Conservation (phyloP, 345 rosid genomes). For the Pelargonium nanum region DNA sequence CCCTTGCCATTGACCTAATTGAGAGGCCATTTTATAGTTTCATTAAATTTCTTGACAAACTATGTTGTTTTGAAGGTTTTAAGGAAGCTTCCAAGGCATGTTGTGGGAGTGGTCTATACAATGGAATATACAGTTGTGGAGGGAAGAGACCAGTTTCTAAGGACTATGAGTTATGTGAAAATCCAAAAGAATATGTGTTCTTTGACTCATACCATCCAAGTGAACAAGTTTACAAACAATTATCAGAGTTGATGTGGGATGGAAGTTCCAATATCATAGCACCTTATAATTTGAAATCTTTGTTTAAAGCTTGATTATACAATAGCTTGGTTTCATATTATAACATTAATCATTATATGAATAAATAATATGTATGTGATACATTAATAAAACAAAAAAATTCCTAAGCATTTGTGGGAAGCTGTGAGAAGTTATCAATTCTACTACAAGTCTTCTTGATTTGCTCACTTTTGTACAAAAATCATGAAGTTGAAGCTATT, state of each 20-base stretch:
- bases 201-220: constrained; percentile 8
- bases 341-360: too few species aligned
- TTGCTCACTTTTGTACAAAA: too few species aligned
- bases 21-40: background rate
- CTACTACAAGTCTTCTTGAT: too few species aligned
- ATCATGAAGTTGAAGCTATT: too few species aligned
- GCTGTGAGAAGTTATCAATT: too few species aligned
- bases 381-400: too few species aligned
- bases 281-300: constrained; percentile 8
- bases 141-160: background rate
- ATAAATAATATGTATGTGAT: too few species aligned
- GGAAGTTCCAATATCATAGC: background rate
- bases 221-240: background rate
- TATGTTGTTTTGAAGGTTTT: background rate
- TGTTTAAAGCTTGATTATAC: constrained; percentile 1
- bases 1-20: too few species aligned
- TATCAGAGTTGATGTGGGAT: constrained; percentile 1
- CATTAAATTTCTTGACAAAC: too few species aligned
- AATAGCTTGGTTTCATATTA: too few species aligned
- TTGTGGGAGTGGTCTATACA: background rate
- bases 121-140: background rate
- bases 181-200: constrained; percentile 7
- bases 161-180: constrained; percentile 7
- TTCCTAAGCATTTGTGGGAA: too few species aligned
- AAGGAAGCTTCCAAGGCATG: background rate